These are phyloP conservation scores for Camelina hispida DNA, from an alignment of 345 rosid species.

Conservation along the genomic window DNA sequence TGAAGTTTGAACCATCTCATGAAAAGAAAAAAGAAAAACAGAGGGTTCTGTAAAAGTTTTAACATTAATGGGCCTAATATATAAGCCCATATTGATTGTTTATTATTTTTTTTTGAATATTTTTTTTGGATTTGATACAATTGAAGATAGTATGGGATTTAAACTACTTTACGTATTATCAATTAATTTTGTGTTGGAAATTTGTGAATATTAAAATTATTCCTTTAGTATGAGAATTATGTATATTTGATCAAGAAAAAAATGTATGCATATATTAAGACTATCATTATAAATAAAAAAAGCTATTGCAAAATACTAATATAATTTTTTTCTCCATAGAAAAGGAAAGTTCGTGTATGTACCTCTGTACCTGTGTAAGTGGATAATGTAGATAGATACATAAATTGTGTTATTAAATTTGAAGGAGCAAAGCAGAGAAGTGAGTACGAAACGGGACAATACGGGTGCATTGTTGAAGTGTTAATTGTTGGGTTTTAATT, in stretches of 20 bases:
- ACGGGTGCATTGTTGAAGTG: constrained; percentile 2
- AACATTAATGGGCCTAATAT: too few species aligned
- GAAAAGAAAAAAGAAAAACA: neutral
- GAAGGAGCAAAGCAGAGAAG: constrained; percentile 23
- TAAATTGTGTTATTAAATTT: constrained; percentile 9
- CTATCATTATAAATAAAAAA: too few species aligned
- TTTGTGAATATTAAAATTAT: too few species aligned
- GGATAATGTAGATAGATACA: neutral
- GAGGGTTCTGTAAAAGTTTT: too few species aligned
- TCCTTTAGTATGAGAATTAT: too few species aligned
- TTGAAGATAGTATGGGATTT: too few species aligned
- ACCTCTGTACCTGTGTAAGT: constrained; percentile 5
- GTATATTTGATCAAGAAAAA: too few species aligned
- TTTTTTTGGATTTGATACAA: too few species aligned
- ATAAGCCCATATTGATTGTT: neutral
- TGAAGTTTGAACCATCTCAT: neutral
- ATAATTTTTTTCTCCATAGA: neutral
- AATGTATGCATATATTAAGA: too few species aligned
- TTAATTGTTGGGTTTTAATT: neutral
- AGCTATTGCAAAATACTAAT: neutral
- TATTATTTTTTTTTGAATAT: too few species aligned
- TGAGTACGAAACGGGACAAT: constrained; percentile 11
- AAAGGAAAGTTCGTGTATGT: neutral
- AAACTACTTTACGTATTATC: too few species aligned
- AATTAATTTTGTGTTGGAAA: too few species aligned